Base-by-base conservation (phyloP, 2,329 filamentous ascomycete genomes). In the Aspergillus thermomutatus region DNA sequence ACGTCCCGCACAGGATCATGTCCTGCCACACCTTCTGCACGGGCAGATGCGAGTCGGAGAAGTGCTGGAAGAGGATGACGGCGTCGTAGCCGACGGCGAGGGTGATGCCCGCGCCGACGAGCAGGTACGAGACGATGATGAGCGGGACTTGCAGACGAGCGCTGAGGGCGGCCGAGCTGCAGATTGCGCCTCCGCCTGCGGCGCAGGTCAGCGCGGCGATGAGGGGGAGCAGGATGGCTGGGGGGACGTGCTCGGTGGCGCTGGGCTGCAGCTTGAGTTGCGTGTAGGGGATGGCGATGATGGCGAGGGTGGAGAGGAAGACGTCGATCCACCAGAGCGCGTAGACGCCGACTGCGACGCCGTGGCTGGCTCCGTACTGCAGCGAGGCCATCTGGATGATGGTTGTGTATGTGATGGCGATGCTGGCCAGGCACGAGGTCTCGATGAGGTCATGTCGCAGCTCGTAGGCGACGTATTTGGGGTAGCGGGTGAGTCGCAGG, bases 341-440 rank as follows among this genome's bases (percentile, higher is more conserved):
- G 56, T 71, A 75, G 4, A 69, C 65, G 23, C 66, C 61, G 8
- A 74, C 41, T 3, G 69, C 68, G 10, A 63, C 60, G 11, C 41
- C 19, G 34, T 45, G 41, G 41, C 53, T 50, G 19, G 65, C 63
- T 59, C 68, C 72, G 52, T 70, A 67, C 34, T 65, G 49, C 4
- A 74, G 66, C 1, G 66, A 88, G 67, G 95, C 86, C 56, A 73
- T 67, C 14, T 75, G 60, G 28, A 69, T 65, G 49, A 75, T 71
- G 3, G 67, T 64, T 6, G 68, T 69, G 53, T 69, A 73, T 1
- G 72, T 66, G 55, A 78, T 75, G 26, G 66, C 62, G 52, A 76
- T 69, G 62, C 72, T 75, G 25, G 73, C 61, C 6, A 77, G 69
- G 43, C 75, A 74, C 10, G 72, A 70, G 5, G 72, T 67, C 51